These are phyloP conservation scores for Ustulina deusta DNA, from an alignment of 2,329 filamentous ascomycete species.

Conservation along the genomic window DNA sequence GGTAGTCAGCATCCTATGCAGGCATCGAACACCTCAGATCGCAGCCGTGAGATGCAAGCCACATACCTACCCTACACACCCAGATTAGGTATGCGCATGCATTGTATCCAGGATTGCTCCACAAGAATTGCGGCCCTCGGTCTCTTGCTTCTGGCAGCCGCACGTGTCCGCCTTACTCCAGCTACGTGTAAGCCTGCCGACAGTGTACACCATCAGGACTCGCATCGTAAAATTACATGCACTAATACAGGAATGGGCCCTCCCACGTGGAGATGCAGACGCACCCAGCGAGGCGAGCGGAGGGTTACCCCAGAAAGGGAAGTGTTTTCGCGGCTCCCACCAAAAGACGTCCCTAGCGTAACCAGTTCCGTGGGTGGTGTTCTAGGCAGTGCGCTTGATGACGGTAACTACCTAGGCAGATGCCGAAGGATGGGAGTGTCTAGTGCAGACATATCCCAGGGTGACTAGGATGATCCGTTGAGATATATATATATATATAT, in stretches of 20 bases:
- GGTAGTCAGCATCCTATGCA: constrained; percentile 29
- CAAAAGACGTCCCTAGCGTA: too few relatives aligned
- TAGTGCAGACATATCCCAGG: not conserved
- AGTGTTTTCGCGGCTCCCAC: too few relatives aligned
- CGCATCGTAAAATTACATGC: not conserved
- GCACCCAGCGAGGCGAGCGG: not conserved
- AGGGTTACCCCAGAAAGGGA: constrained; percentile 5
- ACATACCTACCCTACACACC: not conserved
- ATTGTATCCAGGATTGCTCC: not conserved
- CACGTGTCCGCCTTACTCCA: not conserved
- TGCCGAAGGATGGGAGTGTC: constrained; percentile 16
- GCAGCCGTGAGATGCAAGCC: constrained; percentile 16
- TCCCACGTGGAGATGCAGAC: not conserved
- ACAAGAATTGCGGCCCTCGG: not conserved
- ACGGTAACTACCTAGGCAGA: not conserved
- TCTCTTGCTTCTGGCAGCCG: constrained; percentile 1
- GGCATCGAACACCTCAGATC: constrained; percentile 24
- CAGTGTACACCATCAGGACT: not conserved
- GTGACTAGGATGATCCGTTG: not conserved
- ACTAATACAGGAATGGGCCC: not conserved
- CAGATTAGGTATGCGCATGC: not conserved
- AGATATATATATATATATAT: constrained; percentile 16
- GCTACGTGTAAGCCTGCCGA: not conserved
- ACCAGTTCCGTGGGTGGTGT: too few relatives aligned
- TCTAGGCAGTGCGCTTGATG: not conserved